Evolutionary conservation across 495 filamentous ascomycete genomes (phyloP).

Genomic region (Neurospora sp.): DNA sequence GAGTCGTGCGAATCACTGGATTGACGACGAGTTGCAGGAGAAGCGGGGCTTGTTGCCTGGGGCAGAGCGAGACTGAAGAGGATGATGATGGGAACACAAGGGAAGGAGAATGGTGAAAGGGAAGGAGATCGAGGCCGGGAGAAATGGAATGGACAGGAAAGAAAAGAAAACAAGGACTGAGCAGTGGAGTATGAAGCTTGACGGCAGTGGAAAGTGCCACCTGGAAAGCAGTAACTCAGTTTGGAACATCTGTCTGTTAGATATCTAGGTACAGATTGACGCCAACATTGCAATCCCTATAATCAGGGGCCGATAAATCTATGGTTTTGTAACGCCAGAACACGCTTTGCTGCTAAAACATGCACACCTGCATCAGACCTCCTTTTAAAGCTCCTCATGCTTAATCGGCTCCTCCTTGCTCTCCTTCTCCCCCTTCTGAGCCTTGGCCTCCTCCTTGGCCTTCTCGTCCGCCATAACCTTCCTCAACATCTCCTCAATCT

Average conservation of each 20-base stretch:
- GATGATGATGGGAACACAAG: no score
- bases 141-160: no score
- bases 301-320: not conserved
- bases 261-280: not conserved
- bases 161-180: no score
- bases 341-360: not conserved
- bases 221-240: not conserved
- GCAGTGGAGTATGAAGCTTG: not conserved
- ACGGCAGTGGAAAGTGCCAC: not conserved
- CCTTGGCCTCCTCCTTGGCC: conserved; percentile 22
- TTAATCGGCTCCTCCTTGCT: conserved; percentile 18
- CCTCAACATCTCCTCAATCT: conserved; percentile 41
- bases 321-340: not conserved
- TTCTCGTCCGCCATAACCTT: conserved; percentile 20
- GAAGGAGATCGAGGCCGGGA: no score
- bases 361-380: not conserved
- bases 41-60: not conserved
- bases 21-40: not conserved
- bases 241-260: not conserved
- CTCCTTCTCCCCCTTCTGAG: conserved; percentile 14
- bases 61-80: no score
- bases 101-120: no score
- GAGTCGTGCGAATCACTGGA: not conserved
- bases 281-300: not conserved
- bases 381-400: conserved; percentile 42